Evolutionary conservation across 176 grass and related monocot genomes (phyloP), one percentile per base, ranked within the genome.

Genomic region (Pontederia crassipes): DNA sequence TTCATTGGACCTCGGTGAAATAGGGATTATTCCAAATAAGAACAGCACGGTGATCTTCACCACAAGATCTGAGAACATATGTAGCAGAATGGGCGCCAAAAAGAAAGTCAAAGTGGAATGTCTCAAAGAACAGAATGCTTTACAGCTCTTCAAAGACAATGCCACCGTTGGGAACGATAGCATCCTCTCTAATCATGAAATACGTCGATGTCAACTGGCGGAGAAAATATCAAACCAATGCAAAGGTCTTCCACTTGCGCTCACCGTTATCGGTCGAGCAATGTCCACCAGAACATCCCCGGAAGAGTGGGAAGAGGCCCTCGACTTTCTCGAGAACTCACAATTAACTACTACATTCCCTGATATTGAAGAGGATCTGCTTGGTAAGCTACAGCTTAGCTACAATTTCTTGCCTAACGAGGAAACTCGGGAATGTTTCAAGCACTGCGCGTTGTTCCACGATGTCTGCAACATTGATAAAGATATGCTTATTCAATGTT

Each of bases 31-130:
- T 11, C 53, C 18, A 10, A 52, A 7, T 59, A 32, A 54, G 61
- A 78, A 27, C 71, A 83, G 32, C n/a, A 77, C 73, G 51, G 11
- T 82, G 48, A 14, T 77, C 8, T 50, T 82, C 6, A 27, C 80
- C 45, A 77, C 69, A 14, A 68, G 74, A 16, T 62, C n/a, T 9
- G 52, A 63, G 15, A 74, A 58, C 58, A 24, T 83, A 18, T 83
- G 80, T 55, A 48, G 70, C 13, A 17, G 59, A 61, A 83, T 78
- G 75, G 17, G 45, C 26, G 80, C 80, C 17, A 11, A 78, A 10
- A 55, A 48, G 1, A 28, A 10, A 1, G 24, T 74, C 20, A 49
- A 48, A 59, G 29, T 78, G 11, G 8, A 14, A 59, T 2, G 26
- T 27, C n/a, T 59, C 26, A 0, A 29, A 12, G 29, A n/a, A n/a